These are phyloP conservation scores for Smithsoniella earleae DNA, from an alignment of 163 green algal species.

Conservation along the genomic window DNA sequence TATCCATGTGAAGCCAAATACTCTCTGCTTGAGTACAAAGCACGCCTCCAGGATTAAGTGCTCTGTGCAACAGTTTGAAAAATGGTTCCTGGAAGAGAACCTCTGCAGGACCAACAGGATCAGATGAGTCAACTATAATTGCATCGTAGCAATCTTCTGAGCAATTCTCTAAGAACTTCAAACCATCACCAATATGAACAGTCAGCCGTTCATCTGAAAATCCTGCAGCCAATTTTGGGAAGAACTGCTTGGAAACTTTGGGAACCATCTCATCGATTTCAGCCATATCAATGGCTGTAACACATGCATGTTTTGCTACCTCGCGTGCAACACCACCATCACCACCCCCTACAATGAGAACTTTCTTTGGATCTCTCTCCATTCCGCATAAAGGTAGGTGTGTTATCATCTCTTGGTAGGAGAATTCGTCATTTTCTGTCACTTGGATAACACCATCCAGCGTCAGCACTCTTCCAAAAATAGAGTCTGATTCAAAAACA, in stretches of 20 bases:
- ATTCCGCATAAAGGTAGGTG: slow-evolving; percentile 86
- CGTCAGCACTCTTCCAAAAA: slow-evolving; percentile 76
- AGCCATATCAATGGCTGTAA: slow-evolving; percentile 87
- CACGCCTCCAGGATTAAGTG: slow-evolving; percentile 81
- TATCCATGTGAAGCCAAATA: slow-evolving; percentile 89
- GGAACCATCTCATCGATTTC: slow-evolving; percentile 96
- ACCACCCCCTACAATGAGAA: slow-evolving; percentile 92
- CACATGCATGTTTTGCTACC: slow-evolving; percentile 63
- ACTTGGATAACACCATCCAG: slow-evolving; percentile 92
- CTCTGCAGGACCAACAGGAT: slow-evolving; percentile 90
- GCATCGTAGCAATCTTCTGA: slow-evolving; percentile 77
- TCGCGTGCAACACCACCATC: slow-evolving; percentile 95
- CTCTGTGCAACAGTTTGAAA: slow-evolving; percentile 87
- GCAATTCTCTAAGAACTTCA: slow-evolving; percentile 79
- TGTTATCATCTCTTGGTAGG: slow-evolving; percentile 99
- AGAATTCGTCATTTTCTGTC: slow-evolving; percentile 92
- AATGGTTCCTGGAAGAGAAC: slow-evolving; percentile 96
- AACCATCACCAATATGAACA: slow-evolving; percentile 77
- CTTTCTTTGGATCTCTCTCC: slow-evolving; percentile 58
- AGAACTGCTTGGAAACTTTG: slow-evolving; percentile 78
- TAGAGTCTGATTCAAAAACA: slow-evolving; percentile 68
- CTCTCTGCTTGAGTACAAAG: slow-evolving; percentile 89
- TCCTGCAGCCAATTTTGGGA: slow-evolving; percentile 76
- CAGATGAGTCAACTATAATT: slow-evolving; percentile 97
- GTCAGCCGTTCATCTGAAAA: slow-evolving; percentile 83